These are phyloP conservation scores for Pelargonium nanum DNA, from an alignment of 345 rosid species.

Conservation along the genomic window DNA sequence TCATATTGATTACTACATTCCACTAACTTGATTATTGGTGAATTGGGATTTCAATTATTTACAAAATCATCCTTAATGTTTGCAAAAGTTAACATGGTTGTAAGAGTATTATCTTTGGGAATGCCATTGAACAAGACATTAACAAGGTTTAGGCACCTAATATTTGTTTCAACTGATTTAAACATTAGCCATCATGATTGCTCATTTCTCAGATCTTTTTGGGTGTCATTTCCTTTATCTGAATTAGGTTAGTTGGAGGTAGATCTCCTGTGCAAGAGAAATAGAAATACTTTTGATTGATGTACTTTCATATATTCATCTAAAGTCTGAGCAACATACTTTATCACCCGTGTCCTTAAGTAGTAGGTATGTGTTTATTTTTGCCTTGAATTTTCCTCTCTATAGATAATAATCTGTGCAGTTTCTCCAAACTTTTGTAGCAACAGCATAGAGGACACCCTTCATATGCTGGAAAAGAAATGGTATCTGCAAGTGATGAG, in stretches of 20 bases:
- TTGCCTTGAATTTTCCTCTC: neutral
- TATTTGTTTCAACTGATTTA: no score
- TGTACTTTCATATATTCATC: no score
- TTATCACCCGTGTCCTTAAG: neutral
- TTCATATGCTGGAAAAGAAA: conserved; percentile 44
- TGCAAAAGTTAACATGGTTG: neutral
- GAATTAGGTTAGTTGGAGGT: no score
- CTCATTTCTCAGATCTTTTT: no score
- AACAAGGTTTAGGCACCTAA: no score
- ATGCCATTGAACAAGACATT: neutral
- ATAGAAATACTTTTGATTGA: no score
- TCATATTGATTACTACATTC: neutral
- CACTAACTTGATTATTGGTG: neutral
- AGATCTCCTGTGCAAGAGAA: no score
- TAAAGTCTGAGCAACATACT: neutral
- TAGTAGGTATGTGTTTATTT: neutral
- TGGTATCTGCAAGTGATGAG: conserved; percentile 49
- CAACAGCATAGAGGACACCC: conserved; percentile 51
- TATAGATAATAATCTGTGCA: conserved; percentile 9
- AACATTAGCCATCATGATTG: neutral
- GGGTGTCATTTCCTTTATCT: no score
- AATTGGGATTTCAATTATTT: no score
- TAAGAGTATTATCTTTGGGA: neutral
- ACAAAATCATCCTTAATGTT: neutral
- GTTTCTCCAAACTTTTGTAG: conserved; percentile 17